Conservation (phyloP, 306 rosid species). For the Benincasa hispida region DNA sequence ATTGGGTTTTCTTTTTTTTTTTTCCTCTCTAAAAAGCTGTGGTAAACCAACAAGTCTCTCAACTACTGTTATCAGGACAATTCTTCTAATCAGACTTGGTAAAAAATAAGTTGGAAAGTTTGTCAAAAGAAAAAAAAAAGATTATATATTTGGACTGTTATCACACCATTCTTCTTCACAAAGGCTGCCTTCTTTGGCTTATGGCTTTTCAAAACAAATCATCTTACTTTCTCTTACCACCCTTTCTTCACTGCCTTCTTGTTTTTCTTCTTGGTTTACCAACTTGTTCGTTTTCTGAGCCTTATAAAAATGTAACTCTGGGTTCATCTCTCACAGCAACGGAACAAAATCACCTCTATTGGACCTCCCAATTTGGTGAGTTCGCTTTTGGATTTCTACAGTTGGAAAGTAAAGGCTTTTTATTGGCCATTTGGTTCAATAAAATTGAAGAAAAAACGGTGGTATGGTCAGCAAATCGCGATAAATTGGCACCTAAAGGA, state of each 20-base stretch:
- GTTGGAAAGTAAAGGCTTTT: constrained; percentile 8
- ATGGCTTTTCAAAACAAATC: background rate
- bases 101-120: too few relatives aligned
- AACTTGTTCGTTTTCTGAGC: constrained; percentile 3
- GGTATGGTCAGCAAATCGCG: constrained; percentile 34
- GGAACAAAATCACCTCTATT: background rate
- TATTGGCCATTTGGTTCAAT: constrained; percentile 36
- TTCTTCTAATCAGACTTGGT: too few relatives aligned
- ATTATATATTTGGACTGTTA: too few relatives aligned
- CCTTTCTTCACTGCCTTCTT: background rate
- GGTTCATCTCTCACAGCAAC: too few relatives aligned
- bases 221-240: background rate
- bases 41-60: too few relatives aligned
- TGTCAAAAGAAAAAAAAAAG: too few relatives aligned
- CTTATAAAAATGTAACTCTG: constrained; percentile 6
- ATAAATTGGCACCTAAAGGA: constrained; percentile 8
- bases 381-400: constrained; percentile 34
- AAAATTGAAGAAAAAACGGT: constrained; percentile 20
- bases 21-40: too few relatives aligned
- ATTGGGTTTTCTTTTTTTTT: too few relatives aligned
- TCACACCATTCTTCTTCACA: background rate
- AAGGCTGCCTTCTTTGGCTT: background rate
- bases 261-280: background rate
- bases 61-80: too few relatives aligned
- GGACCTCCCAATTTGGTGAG: constrained; percentile 25